Conservation (phyloP, 176 grass and related monocot species). For the Typha latifolia region DNA sequence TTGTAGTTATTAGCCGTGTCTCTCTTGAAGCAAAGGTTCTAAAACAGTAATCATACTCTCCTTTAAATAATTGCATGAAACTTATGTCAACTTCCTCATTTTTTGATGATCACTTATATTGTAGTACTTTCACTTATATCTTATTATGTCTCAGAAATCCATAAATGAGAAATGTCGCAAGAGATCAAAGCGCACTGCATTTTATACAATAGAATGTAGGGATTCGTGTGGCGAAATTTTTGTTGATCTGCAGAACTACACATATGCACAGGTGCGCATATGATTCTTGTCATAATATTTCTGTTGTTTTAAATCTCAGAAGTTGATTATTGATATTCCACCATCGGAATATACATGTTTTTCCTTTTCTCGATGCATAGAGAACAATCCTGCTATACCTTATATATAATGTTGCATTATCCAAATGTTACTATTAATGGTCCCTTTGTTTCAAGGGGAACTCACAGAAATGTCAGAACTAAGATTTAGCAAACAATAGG, state of each 20-base stretch:
- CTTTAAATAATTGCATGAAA: not conserved
- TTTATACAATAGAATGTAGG: slow-evolving; percentile 77
- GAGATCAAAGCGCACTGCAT: slow-evolving; percentile 70
- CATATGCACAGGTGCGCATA: slow-evolving; percentile 60
- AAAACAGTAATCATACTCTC: not conserved
- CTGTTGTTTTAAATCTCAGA: not conserved
- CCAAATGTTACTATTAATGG: too few relatives aligned
- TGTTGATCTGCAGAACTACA: slow-evolving; percentile 75
- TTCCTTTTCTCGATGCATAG: not conserved
- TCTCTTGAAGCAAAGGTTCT: slow-evolving; percentile 75
- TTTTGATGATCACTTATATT: not conserved
- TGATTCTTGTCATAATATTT: not conserved
- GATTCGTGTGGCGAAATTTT: slow-evolving; percentile 98
- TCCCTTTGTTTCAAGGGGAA: too few relatives aligned
- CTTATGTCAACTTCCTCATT: not conserved
- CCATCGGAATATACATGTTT: not conserved
- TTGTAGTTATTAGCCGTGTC: slow-evolving; percentile 56
- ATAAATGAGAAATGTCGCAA: slow-evolving; percentile 78
- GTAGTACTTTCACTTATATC: not conserved
- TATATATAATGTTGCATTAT: too few relatives aligned
- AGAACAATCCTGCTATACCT: too few relatives aligned
- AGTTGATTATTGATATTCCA: not conserved
- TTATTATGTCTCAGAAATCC: slow-evolving; percentile 34
- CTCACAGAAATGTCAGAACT: too few relatives aligned
- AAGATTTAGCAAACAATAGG: too few relatives aligned